Conservation (phyloP, 192 early-diverging fungal species). For the Backusella morwellensis region DNA sequence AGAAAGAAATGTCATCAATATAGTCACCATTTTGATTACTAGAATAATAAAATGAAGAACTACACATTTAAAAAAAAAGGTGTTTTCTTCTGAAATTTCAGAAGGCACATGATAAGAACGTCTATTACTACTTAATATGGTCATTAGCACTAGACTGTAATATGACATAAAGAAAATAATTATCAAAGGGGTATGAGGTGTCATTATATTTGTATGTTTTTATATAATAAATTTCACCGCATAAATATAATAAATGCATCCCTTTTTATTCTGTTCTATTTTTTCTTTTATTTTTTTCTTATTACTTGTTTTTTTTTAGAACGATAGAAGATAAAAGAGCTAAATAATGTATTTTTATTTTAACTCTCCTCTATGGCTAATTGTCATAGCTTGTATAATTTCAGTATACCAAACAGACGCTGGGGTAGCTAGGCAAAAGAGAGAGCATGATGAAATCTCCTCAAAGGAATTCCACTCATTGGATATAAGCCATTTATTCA, state of each 20-base stretch:
- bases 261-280: not conserved
- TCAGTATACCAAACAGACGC: not conserved
- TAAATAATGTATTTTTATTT: not conserved
- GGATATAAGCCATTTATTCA: not conserved
- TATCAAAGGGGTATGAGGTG: not conserved
- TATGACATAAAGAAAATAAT: not conserved
- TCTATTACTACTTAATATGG: not conserved
- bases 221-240: not conserved
- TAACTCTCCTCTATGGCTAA: not conserved
- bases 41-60: not conserved
- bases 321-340: not conserved
- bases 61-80: not conserved
- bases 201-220: not conserved
- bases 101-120: not conserved
- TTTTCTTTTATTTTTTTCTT: not conserved
- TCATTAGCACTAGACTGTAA: not conserved
- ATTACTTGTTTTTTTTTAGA: not conserved
- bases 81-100: not conserved
- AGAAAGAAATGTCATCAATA: not conserved
- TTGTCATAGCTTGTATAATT: not conserved
- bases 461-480: not conserved
- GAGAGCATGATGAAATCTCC: not conserved
- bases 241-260: slow-evolving; percentile 1
- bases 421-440: not conserved
- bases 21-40: not conserved